Base-by-base conservation (phyloP, 1,284 basidiomycete species). In the Neolentinus lepideus region DNA sequence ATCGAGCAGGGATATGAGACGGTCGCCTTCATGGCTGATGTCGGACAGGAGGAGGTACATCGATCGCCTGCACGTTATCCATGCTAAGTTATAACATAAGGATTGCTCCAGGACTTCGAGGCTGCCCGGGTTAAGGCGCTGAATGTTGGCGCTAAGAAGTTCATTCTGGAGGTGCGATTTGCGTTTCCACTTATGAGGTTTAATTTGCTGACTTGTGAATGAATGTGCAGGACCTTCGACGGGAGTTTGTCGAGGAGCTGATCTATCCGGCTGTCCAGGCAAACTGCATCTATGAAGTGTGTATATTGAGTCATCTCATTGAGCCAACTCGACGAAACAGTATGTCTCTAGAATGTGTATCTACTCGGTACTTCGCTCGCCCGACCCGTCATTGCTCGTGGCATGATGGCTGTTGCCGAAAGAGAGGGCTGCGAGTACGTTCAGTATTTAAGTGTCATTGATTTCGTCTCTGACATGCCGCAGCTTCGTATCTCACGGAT, bases 1-100 rank as follows among this genome's bases (percentile, higher is more conserved):
- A 96, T 98, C 71, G 95, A 99, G 71, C 81, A 98, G 71, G 94
- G 94, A 56, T 98, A 98, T 75, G 92, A 98, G 67, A 96, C 98
- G 61, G 86, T 92, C 64, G 94, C 95, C 43, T 99, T 96, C 83
- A 97, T 99, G 94, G 95, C 95, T 53, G 94, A 98, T 76, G 94
- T 98, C 62, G 96, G 96, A 27, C 96, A 98, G 73, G 94, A 98
- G 73, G 96, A 99, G 80, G 92, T 86, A 57, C 54, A 73, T 62
- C 21, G 14, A n/a, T 29, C 6, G 48, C 14, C 19, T 57, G 29
- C 29, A 12, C 12, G 29, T 4, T 31, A 31, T 31, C 6, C 12
- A 31, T 31, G 12, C 12, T 12, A 4, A 31, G 29, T 31, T 31
- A 31, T n/a, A 31, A 6, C 29, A 6, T 12, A 12, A 31, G 29